Conservation (phyloP, 768 basidiomycete genomes). For the Tricholomella constricta region DNA sequence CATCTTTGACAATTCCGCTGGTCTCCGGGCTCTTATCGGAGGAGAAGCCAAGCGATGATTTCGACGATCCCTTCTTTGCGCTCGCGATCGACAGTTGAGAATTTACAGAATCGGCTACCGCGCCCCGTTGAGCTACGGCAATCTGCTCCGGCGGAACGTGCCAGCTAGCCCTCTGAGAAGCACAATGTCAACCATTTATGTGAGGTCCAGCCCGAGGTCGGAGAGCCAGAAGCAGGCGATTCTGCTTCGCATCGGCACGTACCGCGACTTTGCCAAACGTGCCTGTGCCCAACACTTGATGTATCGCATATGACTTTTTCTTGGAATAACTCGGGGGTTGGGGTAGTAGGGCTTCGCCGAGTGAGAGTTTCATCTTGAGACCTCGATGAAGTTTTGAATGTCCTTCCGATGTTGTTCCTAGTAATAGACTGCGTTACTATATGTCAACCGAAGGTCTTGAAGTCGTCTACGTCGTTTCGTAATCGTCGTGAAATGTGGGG, state of each 20-base stretch:
- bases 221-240: too few relatives aligned
- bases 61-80: background rate
- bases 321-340: slow-evolving; percentile 87
- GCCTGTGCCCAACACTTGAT: slow-evolving; percentile 75
- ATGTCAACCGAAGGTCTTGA: too few relatives aligned
- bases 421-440: too few relatives aligned
- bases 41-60: slow-evolving; percentile 5
- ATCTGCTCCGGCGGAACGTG: slow-evolving; percentile 66
- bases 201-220: background rate
- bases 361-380: slow-evolving; percentile 41
- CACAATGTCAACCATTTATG: background rate
- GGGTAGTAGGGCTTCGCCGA: slow-evolving; percentile 65
- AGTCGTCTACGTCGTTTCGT: too few relatives aligned
- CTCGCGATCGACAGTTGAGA: background rate
- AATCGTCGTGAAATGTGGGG: too few relatives aligned
- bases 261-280: slow-evolving; percentile 93
- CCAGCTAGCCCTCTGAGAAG: slow-evolving; percentile 69
- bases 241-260: slow-evolving; percentile 12
- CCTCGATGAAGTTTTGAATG: too few relatives aligned
- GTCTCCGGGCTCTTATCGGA: slow-evolving; percentile 9
- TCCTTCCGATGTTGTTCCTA: too few relatives aligned
- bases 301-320: slow-evolving; percentile 80
- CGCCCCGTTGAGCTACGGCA: slow-evolving; percentile 58
- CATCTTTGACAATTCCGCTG: slow-evolving; percentile 59
- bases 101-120: slow-evolving; percentile 38